Evolutionary conservation across 352 stramenopile genomes (phyloP), one percentile per base, ranked within the genome.

Genomic region (Pelagophyceae sp.): DNA sequence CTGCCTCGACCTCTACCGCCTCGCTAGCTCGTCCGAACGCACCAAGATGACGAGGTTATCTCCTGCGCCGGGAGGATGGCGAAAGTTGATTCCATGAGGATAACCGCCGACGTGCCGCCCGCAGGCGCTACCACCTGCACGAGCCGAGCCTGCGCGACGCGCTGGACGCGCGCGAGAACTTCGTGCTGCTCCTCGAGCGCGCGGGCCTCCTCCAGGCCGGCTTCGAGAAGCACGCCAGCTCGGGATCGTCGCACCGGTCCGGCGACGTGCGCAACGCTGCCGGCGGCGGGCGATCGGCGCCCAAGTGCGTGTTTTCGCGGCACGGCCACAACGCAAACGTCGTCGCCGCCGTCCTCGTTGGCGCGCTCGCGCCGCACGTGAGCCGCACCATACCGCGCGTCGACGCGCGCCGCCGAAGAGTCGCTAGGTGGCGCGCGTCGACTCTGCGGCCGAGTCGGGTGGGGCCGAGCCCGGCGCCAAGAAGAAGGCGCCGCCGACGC

Each of bases 101-200:
- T n/a, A n/a, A n/a, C n/a, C n/a, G n/a, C n/a, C n/a, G n/a, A n/a
- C n/a, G n/a, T n/a, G n/a, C n/a, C n/a, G n/a, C n/a, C n/a, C n/a
- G n/a, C n/a, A n/a, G 33, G 61, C 11, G 29, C n/a, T n/a, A 60
- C 27, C 35, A 37, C 6, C 31, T 74, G 0, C 67, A 58, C 67
- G 67, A 74, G 67, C 37, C 67, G 15, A 37, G 35, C 35, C 1
- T 74, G 15, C 33, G 67, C 33, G 67, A 74, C 1, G 67, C 67
- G 25, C 67, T 74, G 15, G 67, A 74, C 38, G 67, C 67, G 35
- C 67, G 67, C 35, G 67, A 74, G 5, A 29, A 74, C 38, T 74
- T 74, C 38, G 67, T 74, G 2, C 6, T 31, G 11, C 15, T 74
- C 33, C 67, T 74, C 38, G 35, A 50, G 35, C 11, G 67, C 1